A percentile compares a stretch with the other conserved stretches of the same genome.
phyloP scores from a whole-genome alignment of 108 stramenopile genomes.

The Poteriospumella lacustris region DNA sequence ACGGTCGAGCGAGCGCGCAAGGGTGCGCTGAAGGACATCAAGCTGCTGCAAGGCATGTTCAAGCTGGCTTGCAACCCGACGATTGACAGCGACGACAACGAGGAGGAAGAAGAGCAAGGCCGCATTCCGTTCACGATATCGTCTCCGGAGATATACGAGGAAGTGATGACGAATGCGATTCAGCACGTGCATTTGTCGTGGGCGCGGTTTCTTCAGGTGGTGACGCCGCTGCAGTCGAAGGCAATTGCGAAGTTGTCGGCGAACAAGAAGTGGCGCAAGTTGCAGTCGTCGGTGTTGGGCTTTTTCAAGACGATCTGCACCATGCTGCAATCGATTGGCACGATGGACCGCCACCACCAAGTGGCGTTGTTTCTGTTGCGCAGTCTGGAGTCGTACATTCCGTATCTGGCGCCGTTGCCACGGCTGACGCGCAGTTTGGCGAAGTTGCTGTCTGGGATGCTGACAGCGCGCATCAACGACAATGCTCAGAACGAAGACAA shows the following conservation, averaged over 20 bases:
- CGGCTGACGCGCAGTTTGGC: conserved; percentile 63
- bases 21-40: not conserved
- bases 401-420: conserved; percentile 74
- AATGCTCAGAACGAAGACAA: not conserved
- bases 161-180: not conserved
- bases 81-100: conserved; percentile 1
- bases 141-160: not conserved
- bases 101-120: not conserved
- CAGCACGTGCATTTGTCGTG: not conserved
- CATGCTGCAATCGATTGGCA: not conserved
- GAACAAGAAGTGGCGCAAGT: not conserved
- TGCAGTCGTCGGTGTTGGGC: not conserved
- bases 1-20: not conserved
- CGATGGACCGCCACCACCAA: not conserved
- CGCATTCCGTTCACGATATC: not conserved
- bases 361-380: not conserved
- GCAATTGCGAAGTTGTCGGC: not conserved
- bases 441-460: conserved; percentile 57
- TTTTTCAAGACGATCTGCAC: conserved; percentile 2
- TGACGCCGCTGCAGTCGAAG: not conserved
- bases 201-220: too few relatives aligned
- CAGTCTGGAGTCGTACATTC: conserved; percentile 38
- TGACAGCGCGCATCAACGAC: not conserved
- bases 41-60: not conserved
- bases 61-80: not conserved